These are phyloP conservation scores for Poronia punctata DNA, from an alignment of 495 filamentous ascomycete species.

Conservation along the genomic window DNA sequence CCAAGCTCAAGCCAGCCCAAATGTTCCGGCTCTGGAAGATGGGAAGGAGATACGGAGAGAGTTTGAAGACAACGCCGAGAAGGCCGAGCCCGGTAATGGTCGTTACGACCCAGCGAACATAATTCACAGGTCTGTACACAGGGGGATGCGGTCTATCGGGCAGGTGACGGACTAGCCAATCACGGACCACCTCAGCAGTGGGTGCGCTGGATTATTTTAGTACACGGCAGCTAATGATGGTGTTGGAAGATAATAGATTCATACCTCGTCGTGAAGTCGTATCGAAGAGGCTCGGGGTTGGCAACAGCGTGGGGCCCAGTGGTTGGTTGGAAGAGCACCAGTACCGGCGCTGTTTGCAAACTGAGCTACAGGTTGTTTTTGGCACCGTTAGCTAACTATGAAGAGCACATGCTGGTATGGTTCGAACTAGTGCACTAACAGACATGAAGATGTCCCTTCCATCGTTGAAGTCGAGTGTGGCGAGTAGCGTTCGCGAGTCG, in stretches of 20 bases:
- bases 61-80: conserved; percentile 61
- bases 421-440: conserved; percentile 35
- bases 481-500: conserved; percentile 68
- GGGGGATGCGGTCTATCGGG: conserved; percentile 65
- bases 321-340: conserved; percentile 85
- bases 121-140: conserved; percentile 82
- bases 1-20: conserved; percentile 86
- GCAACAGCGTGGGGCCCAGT: conserved; percentile 71
- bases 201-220: conserved; percentile 48
- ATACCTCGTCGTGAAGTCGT: conserved; percentile 81
- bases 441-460: conserved; percentile 84
- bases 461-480: conserved; percentile 80
- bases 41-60: conserved; percentile 79
- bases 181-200: conserved; percentile 68
- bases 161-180: conserved; percentile 73
- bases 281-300: conserved; percentile 63
- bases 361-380: conserved; percentile 56
- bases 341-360: conserved; percentile 89
- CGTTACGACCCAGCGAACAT: conserved; percentile 60
- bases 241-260: conserved; percentile 9
- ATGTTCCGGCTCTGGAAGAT: conserved; percentile 83
- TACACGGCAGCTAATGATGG: conserved; percentile 1
- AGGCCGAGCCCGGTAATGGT: conserved; percentile 60
- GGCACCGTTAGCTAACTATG: conserved; percentile 4
- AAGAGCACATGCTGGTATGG: conserved; percentile 17